Evolutionary conservation across 257 asterid genomes (phyloP).

Genomic region (Solanum verrucosum): DNA sequence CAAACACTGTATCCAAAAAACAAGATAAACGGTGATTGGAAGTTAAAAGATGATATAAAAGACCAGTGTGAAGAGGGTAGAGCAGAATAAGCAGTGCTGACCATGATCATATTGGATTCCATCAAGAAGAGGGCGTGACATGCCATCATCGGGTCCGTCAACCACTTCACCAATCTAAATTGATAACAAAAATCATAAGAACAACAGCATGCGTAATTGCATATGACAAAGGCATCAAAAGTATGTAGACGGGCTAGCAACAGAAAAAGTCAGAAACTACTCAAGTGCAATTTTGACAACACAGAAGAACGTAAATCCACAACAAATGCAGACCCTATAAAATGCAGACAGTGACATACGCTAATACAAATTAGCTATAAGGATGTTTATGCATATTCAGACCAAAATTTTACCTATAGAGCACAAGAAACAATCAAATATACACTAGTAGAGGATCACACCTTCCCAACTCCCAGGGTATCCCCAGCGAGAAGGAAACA

Average conservation of each 20-base stretch:
- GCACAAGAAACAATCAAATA: background rate
- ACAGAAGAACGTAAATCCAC: background rate
- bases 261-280: background rate
- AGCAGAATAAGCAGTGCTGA: slow-evolving; percentile 20
- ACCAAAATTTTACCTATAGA: background rate
- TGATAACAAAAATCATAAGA: background rate
- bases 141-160: slow-evolving; percentile 82
- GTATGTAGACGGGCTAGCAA: background rate
- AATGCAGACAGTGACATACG: background rate
- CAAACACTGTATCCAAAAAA: slow-evolving; percentile 57
- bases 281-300: background rate
- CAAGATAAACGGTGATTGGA: slow-evolving; percentile 17
- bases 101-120: slow-evolving; percentile 85
- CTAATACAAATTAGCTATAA: background rate
- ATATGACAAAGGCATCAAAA: background rate
- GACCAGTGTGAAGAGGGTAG: slow-evolving; percentile 9
- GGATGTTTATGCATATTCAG: background rate
- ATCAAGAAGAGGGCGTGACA: slow-evolving; percentile 39
- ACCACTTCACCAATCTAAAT: slow-evolving; percentile 94
- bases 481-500: background rate
- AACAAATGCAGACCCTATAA: background rate
- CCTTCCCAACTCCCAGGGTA: background rate
- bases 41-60: background rate
- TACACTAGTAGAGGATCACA: background rate
- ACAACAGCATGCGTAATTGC: background rate